Evolutionary conservation across 192 early-diverging fungal genomes (phyloP), one percentile per base, ranked within the genome.

Genomic region (Rhizophagus clarus): DNA sequence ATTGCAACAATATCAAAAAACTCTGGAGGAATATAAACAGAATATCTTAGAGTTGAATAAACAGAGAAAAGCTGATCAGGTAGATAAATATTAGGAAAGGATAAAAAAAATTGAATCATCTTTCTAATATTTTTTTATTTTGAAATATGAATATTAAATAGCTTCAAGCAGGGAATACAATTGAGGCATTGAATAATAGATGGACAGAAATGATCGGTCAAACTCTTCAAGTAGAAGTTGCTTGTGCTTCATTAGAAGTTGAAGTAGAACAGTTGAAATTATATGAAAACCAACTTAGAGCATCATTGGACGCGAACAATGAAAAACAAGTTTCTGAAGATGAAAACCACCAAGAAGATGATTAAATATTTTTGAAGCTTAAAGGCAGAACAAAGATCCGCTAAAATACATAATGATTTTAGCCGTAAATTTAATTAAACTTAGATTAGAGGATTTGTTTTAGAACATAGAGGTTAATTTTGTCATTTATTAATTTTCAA

Each of bases 51-150:
- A 88, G 29, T 74, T 90, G 14, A 90, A 90, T 72, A 86, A 84
- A 29, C 81, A 88, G 45, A 74, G 89, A 28, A 88, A 88, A 80
- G 70, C 81, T n/a, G 86, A 88, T 51, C 89, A 90, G 85, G 84
- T 83, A 81, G 77, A 20, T 67, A 68, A 24, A 61, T 45, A 34
- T 10, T 14, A 20, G 51, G n/a, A 31, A 81, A 22, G 9, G 51
- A 56, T 56, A 20, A 17, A 49, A 67, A 26, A 32, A 61, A 40
- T 67, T 56, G 9, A 20, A 69, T n/a, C 10, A 14, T 37, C 40
- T 49, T 66, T 3, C 31, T 37, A 49, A 74, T 42, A 29, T 76
- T 68, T 37, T 66, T 68, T 42, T 67, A 66, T 42, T 49, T 51
- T 56, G 17, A 20, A 22, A 22, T 56, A 20, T 56, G 17, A n/a